phyloP scores from a whole-genome alignment of 805 yeast genomes.

The Nakazawaea sp. region DNA sequence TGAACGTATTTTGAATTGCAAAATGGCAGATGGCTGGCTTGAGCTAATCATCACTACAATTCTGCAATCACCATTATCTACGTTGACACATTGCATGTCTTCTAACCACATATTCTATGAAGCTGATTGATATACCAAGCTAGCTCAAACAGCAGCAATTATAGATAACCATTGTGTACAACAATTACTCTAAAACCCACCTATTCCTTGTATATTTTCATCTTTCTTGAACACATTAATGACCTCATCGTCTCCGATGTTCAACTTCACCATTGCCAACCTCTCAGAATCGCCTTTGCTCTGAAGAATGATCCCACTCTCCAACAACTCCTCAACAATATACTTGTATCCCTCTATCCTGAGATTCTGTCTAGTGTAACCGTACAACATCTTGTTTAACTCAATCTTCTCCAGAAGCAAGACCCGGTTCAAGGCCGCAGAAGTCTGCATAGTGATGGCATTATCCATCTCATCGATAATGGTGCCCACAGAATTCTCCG shows the following conservation, averaged over 20 bases:
- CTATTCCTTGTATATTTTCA: constrained; percentile 22
- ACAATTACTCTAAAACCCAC: constrained; percentile 6
- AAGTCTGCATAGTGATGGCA: constrained; percentile 12
- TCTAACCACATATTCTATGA: no score
- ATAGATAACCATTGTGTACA: no score
- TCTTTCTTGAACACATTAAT: constrained; percentile 55
- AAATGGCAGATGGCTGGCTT: no score
- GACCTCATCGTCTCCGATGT: constrained; percentile 67
- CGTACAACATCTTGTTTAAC: constrained; percentile 20
- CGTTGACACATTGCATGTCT: no score
- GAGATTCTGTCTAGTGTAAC: constrained; percentile 11
- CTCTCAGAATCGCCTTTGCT: constrained; percentile 69
- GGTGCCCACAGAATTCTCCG: constrained; percentile 70
- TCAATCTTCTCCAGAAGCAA: constrained; percentile 18
- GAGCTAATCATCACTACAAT: no score
- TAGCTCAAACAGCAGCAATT: no score
- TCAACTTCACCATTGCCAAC: constrained; percentile 53
- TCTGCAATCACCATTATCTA: no score
- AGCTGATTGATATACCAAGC: no score
- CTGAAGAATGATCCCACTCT: constrained; percentile 67
- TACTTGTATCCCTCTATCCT: constrained; percentile 55
- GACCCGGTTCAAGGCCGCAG: constrained; percentile 13
- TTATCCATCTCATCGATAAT: constrained; percentile 65
- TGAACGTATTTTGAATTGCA: no score
- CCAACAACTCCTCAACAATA: constrained; percentile 63